A percentile compares a stretch with the other conserved stretches of the same genome.
phyloP scores from a whole-genome alignment of 2,329 filamentous ascomycete species.

The Venturia aucupariae region DNA sequence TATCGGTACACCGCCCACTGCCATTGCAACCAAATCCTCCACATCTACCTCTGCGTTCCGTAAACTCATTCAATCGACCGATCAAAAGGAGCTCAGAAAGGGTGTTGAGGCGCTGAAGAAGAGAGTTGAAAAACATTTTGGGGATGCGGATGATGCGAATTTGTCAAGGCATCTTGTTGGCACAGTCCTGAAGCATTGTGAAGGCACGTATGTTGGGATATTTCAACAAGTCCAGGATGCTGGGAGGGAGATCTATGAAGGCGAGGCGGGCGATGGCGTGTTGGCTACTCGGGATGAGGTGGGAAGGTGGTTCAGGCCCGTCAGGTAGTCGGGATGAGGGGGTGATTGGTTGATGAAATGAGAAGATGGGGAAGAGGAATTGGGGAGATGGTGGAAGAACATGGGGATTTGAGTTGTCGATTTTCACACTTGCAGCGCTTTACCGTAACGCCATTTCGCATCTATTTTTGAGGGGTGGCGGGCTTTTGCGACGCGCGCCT shows the following conservation, averaged over 20 bases:
- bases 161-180: constrained; percentile 50
- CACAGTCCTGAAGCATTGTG: constrained; percentile 53
- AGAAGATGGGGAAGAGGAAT: background rate
- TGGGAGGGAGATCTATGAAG: constrained; percentile 34
- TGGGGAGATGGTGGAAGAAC: too few relatives aligned
- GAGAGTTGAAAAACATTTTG: constrained; percentile 95
- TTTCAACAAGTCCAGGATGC: constrained; percentile 40
- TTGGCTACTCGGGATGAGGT: constrained; percentile 11
- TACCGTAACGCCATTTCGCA: background rate
- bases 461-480: background rate
- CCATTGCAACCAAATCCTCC: constrained; percentile 69
- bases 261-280: constrained; percentile 9
- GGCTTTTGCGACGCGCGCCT: background rate
- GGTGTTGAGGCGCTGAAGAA: constrained; percentile 86
- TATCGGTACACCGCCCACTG: constrained; percentile 35
- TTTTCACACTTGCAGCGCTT: background rate
- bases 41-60: constrained; percentile 77
- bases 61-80: constrained; percentile 73
- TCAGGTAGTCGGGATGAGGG: background rate
- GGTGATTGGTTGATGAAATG: background rate
- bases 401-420: too few relatives aligned
- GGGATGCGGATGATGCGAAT: constrained; percentile 68
- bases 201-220: constrained; percentile 45
- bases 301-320: constrained; percentile 13
- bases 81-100: constrained; percentile 75